Conservation (phyloP, 1,284 basidiomycete species). For the Papiliotrema fonsecae region DNA sequence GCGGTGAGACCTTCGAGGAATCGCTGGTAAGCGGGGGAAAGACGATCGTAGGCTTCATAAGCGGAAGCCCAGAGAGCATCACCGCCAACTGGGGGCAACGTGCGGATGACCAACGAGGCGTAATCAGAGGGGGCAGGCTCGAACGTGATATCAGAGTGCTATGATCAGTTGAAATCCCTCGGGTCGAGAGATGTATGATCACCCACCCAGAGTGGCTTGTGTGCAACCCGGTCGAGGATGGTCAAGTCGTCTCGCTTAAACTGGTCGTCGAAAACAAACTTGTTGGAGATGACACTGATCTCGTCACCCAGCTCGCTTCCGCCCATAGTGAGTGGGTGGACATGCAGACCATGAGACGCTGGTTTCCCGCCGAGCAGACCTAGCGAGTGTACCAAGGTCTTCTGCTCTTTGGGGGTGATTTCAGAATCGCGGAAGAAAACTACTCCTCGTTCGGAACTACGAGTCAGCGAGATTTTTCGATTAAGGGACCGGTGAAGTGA, state of each 20-base stretch:
- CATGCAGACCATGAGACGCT: slow-evolving; percentile 55
- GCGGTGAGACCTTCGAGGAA: slow-evolving; percentile 50
- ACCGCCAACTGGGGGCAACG: slow-evolving; percentile 51
- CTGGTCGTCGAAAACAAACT: slow-evolving; percentile 24
- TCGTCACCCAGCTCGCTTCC: slow-evolving; percentile 33
- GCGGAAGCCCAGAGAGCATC: slow-evolving; percentile 49
- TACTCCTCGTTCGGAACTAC: slow-evolving; percentile 60
- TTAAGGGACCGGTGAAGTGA: too few relatives aligned
- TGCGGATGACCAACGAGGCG: slow-evolving; percentile 46
- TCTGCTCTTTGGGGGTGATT: slow-evolving; percentile 51
- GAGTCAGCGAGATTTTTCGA: neutral
- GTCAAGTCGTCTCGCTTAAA: slow-evolving; percentile 16
- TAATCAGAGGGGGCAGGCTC: slow-evolving; percentile 47
- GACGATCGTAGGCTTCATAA: slow-evolving; percentile 51
- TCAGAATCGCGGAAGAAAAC: slow-evolving; percentile 61
- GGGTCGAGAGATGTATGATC: neutral
- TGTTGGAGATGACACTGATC: slow-evolving; percentile 28
- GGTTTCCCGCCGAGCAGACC: slow-evolving; percentile 60
- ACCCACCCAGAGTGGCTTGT: slow-evolving; percentile 23
- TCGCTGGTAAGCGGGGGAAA: slow-evolving; percentile 30
- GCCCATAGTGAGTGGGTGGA: slow-evolving; percentile 61
- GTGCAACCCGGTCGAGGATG: slow-evolving; percentile 14
- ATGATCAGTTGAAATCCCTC: neutral
- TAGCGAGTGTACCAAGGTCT: slow-evolving; percentile 52
- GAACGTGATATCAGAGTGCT: slow-evolving; percentile 61